Evolutionary conservation across 2,329 filamentous ascomycete genomes (phyloP).

Genomic region (Dactylonectria macrodidyma): DNA sequence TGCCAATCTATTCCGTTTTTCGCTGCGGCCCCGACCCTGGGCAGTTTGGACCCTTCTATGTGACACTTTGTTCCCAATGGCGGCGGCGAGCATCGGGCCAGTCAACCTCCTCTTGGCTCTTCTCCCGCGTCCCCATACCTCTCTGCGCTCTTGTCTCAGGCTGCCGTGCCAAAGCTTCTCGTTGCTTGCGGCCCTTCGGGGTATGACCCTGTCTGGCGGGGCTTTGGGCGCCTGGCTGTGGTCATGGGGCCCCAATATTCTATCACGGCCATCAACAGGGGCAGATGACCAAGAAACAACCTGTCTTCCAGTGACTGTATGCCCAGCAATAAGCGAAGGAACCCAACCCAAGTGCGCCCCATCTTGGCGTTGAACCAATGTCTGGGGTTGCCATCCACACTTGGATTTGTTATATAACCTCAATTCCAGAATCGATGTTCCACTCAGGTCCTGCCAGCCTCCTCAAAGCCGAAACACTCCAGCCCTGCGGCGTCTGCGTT

Average conservation of each 20-base stretch:
- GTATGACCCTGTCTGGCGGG: not conserved
- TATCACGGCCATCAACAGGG: conserved; percentile 24
- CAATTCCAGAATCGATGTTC: conserved; percentile 41
- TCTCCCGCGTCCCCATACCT: conserved; percentile 28
- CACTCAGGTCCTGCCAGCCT: conserved; percentile 34
- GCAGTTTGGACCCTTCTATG: not conserved
- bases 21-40: no score
- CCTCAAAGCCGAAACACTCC: conserved; percentile 46
- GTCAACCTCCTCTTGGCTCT: no score
- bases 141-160: conserved; percentile 41
- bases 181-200: conserved; percentile 37
- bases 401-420: conserved; percentile 46
- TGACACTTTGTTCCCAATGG: conserved; percentile 34
- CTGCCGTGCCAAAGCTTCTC: conserved; percentile 41
- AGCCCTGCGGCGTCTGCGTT: conserved; percentile 30
- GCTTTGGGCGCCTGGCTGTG: conserved; percentile 31
- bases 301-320: conserved; percentile 28
- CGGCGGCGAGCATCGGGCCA: conserved; percentile 25
- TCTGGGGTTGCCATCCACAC: conserved; percentile 45
- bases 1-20: no score
- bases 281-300: conserved; percentile 41
- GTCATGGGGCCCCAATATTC: conserved; percentile 27
- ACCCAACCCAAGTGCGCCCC: conserved; percentile 35
- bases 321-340: conserved; percentile 42
- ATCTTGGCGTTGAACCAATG: conserved; percentile 42